These are phyloP conservation scores for Thinopyrum obtusiflorum DNA, from an alignment of 202 grass and related monocot genomes.

Conservation along the genomic window DNA sequence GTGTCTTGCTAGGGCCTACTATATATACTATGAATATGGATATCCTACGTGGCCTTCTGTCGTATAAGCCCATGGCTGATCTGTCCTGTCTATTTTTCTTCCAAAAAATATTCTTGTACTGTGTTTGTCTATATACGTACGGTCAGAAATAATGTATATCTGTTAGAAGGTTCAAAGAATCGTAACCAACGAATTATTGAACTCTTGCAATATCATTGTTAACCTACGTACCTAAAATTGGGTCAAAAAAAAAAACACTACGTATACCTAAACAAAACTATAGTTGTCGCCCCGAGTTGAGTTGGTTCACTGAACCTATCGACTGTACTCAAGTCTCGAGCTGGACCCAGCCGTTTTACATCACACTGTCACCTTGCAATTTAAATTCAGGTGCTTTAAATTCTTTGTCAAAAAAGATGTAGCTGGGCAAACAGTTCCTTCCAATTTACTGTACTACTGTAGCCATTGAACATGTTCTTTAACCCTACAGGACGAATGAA, in stretches of 20 bases:
- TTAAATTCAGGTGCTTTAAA: background rate
- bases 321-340: background rate
- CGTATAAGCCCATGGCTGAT: no score
- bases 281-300: background rate
- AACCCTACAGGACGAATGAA: background rate
- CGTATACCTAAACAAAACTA: no score
- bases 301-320: constrained; percentile 5
- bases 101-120: background rate
- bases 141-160: background rate
- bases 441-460: background rate
- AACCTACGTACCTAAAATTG: no score
- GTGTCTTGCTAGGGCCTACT: background rate
- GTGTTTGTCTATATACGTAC: background rate
- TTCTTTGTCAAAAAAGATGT: background rate
- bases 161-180: background rate
- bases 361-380: background rate
- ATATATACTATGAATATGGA: no score
- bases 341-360: background rate
- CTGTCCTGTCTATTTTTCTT: no score
- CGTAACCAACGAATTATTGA: background rate
- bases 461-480: background rate
- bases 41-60: no score
- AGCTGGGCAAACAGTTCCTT: background rate
- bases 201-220: background rate
- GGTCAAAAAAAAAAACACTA: no score